Evolutionary conservation across 164 flowering plant species (phyloP).

Genomic region (Magnolia changhungtana): DNA sequence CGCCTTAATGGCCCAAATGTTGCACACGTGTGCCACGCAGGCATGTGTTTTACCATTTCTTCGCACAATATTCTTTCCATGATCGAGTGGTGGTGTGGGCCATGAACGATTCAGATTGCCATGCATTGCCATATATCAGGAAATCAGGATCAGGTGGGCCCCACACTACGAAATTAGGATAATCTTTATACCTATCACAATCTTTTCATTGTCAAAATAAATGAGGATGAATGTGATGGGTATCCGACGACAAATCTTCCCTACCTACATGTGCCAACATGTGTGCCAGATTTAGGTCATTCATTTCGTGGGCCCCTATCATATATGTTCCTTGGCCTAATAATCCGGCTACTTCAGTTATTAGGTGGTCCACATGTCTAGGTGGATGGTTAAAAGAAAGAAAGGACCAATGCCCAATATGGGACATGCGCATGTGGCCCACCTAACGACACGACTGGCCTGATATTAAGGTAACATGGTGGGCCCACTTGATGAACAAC

Average conservation of each 20-base stretch:
- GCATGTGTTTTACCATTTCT: too few relatives aligned
- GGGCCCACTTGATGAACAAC: neutral
- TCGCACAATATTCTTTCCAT: too few relatives aligned
- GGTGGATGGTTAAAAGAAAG: neutral
- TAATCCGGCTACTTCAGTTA: neutral
- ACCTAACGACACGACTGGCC: neutral
- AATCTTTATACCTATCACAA: too few relatives aligned
- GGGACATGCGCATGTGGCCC: neutral
- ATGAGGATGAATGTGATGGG: neutral
- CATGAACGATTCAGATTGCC: too few relatives aligned
- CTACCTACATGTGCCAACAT: neutral
- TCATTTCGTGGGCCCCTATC: neutral
- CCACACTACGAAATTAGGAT: too few relatives aligned
- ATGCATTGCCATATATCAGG: too few relatives aligned
- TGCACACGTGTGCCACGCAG: too few relatives aligned
- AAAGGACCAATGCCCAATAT: too few relatives aligned
- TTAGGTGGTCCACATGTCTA: neutral
- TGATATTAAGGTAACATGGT: neutral
- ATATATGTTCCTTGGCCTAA: neutral
- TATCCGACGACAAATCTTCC: neutral
- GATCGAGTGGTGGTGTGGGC: too few relatives aligned
- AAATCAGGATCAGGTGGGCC: too few relatives aligned
- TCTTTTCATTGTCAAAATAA: too few relatives aligned
- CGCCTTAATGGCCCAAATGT: too few relatives aligned
- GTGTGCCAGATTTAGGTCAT: neutral